Conservation (phyloP, 2,329 filamentous ascomycete species). For the Graphilbum ipis-grandicollis region DNA sequence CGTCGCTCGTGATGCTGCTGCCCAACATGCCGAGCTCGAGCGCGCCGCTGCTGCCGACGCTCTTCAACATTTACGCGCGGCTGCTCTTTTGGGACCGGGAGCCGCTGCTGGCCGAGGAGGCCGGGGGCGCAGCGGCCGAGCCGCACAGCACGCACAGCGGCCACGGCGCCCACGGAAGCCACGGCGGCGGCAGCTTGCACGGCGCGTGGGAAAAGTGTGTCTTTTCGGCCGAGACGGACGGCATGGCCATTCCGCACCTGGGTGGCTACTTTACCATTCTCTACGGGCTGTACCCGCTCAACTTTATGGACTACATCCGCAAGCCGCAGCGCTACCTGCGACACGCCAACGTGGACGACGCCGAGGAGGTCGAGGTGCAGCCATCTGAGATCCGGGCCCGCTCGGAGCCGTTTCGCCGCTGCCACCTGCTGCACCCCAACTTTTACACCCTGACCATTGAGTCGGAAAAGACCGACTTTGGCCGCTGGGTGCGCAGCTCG, state of each 20-base stretch:
- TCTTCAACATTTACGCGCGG: constrained; percentile 70
- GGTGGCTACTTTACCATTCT: constrained; percentile 65
- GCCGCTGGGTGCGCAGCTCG: constrained; percentile 65
- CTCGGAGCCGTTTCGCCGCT: constrained; percentile 56
- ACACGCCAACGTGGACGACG: constrained; percentile 49
- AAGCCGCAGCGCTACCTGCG: constrained; percentile 67
- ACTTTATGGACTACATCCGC: constrained; percentile 72
- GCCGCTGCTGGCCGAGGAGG: constrained; percentile 21
- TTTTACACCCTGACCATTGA: constrained; percentile 68
- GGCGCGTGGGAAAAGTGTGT: constrained; percentile 53
- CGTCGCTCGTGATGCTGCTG: constrained; percentile 62
- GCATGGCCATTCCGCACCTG: constrained; percentile 46
- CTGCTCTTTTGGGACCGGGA: constrained; percentile 62
- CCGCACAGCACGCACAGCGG: no score
- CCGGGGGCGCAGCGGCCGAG: constrained; percentile 16
- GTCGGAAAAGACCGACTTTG: constrained; percentile 59
- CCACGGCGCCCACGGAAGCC: no score
- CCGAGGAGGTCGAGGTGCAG: constrained; percentile 62
- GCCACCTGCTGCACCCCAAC: constrained; percentile 66
- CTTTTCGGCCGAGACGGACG: constrained; percentile 44
- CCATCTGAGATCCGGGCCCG: constrained; percentile 60
- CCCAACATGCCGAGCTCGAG: constrained; percentile 64
- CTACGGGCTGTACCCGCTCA: constrained; percentile 70
- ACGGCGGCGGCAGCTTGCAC: neutral
- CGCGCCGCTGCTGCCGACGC: constrained; percentile 47